Conservation (phyloP, 192 early-diverging fungal genomes). For the Dimargaris xerosporica region DNA sequence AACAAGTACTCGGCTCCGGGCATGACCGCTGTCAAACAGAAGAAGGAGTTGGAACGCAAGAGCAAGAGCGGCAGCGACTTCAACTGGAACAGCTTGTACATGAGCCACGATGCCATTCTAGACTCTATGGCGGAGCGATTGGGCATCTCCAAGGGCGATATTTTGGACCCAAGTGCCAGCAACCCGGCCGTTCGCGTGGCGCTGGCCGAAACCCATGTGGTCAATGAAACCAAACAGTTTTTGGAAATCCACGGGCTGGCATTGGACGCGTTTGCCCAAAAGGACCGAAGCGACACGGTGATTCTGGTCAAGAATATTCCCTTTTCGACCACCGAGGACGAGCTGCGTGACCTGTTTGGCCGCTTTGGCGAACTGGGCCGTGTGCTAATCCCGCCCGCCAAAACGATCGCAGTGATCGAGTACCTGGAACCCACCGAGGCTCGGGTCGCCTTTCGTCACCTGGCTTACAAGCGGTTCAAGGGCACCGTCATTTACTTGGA, state of each 20-base stretch:
- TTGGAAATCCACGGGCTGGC: slow-evolving; percentile 74
- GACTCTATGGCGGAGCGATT: slow-evolving; percentile 91
- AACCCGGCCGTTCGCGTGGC: slow-evolving; percentile 89
- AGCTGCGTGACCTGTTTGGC: slow-evolving; percentile 66
- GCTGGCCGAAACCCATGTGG: slow-evolving; percentile 93
- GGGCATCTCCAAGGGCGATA: slow-evolving; percentile 77
- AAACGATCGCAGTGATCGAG: slow-evolving; percentile 90
- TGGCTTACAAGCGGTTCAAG: slow-evolving; percentile 89
- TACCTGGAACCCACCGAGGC: slow-evolving; percentile 82
- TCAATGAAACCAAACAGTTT: slow-evolving; percentile 86
- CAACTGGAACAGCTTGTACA: slow-evolving; percentile 94
- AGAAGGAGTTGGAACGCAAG: slow-evolving; percentile 70
- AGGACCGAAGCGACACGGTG: slow-evolving; percentile 72
- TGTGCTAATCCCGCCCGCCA: slow-evolving; percentile 78
- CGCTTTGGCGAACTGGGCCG: slow-evolving; percentile 80
- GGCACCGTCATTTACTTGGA: slow-evolving; percentile 85
- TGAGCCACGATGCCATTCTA: slow-evolving; percentile 90
- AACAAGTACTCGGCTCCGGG: slow-evolving; percentile 11
- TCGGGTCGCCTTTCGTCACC: slow-evolving; percentile 64
- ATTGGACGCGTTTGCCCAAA: slow-evolving; percentile 61
- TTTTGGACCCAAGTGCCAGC: slow-evolving; percentile 47
- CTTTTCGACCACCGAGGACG: slow-evolving; percentile 61
- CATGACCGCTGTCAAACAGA: slow-evolving; percentile 55
- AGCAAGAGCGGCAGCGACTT: slow-evolving; percentile 64
- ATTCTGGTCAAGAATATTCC: slow-evolving; percentile 96